Conservation (phyloP, 2,329 filamentous ascomycete species). For the Neonectria punicea region DNA sequence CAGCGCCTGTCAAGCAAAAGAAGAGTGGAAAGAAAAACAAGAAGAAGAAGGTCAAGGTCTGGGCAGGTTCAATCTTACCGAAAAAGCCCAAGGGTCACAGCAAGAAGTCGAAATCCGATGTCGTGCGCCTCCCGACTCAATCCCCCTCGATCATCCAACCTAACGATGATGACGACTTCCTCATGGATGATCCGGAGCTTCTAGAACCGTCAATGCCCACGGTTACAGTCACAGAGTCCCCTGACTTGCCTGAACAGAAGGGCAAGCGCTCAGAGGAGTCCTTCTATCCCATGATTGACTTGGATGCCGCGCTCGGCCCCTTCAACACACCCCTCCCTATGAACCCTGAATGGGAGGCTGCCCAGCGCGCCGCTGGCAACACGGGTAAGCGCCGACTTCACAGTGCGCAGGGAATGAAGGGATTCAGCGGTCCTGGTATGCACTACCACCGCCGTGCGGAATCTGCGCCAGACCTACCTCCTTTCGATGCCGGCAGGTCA, state of each 20-base stretch:
- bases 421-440: constrained; percentile 75
- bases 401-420: constrained; percentile 77
- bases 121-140: constrained; percentile 59
- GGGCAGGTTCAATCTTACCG: constrained; percentile 75
- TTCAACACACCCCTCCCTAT: constrained; percentile 82
- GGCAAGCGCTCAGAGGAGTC: constrained; percentile 64
- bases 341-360: constrained; percentile 74
- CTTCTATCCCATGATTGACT: constrained; percentile 85
- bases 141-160: constrained; percentile 48
- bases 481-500: constrained; percentile 73
- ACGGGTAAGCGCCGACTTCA: constrained; percentile 74
- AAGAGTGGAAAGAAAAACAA: constrained; percentile 49
- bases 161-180: constrained; percentile 45
- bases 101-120: constrained; percentile 54
- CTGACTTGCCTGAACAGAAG: constrained; percentile 42
- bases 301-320: constrained; percentile 92
- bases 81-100: constrained; percentile 65
- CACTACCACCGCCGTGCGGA: constrained; percentile 83
- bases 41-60: constrained; percentile 78
- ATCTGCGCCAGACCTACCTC: constrained; percentile 81
- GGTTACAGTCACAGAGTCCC: constrained; percentile 55
- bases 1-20: constrained; percentile 38
- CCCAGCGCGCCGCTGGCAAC: constrained; percentile 67
- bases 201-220: constrained; percentile 49
- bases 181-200: constrained; percentile 40